phyloP scores from a whole-genome alignment of 164 flowering plant species.

The Tetrastigma voinierianum region DNA sequence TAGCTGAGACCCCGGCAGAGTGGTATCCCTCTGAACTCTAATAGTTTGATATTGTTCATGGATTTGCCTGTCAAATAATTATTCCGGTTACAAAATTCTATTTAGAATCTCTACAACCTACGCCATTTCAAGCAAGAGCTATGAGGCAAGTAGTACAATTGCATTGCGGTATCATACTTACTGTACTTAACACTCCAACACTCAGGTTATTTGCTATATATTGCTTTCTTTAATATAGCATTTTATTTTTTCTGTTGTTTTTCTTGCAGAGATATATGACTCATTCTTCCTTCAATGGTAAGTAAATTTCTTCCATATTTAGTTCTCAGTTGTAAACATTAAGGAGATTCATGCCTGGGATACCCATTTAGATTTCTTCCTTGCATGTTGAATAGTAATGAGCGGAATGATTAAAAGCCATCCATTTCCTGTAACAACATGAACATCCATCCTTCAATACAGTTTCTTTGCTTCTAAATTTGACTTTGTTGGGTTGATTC shows the following conservation, averaged over 20 bases:
- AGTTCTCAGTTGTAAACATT: background rate
- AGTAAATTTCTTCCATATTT: background rate
- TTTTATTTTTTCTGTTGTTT: background rate
- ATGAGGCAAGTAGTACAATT: background rate
- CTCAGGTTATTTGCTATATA: background rate
- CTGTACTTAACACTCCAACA: background rate
- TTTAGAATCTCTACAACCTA: background rate
- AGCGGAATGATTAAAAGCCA: no score
- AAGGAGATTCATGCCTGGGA: background rate
- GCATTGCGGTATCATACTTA: background rate
- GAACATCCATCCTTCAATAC: no score
- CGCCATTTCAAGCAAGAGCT: background rate
- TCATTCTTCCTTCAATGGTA: conserved; percentile 11
- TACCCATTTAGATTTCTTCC: no score
- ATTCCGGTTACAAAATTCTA: background rate
- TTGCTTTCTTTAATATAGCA: background rate
- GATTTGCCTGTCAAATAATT: background rate
- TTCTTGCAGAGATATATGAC: conserved; percentile 10
- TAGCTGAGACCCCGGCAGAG: background rate
- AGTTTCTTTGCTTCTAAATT: no score
- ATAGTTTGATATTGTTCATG: background rate
- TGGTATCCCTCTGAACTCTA: conserved; percentile 4
- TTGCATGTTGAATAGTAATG: no score
- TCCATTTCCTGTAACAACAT: no score
- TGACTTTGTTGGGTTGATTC: no score